Conservation (phyloP, 2,329 filamentous ascomycete genomes). For the Ophiostoma novo-ulmi region DNA sequence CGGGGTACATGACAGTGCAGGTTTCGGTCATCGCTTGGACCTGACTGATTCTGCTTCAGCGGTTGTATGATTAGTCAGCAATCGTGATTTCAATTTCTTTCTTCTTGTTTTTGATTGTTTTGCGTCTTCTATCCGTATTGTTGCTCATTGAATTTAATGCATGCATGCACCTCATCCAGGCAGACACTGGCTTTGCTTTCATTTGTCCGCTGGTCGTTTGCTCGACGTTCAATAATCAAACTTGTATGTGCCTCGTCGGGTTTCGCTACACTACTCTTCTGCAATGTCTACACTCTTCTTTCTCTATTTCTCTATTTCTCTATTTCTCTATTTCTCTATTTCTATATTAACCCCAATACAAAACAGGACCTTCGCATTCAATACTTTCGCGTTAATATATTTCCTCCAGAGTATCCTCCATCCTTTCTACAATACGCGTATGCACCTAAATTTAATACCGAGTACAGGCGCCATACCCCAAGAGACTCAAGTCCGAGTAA, state of each 20-base stretch:
- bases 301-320: not conserved
- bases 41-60: not conserved
- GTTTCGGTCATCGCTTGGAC: constrained; percentile 5
- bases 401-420: no score
- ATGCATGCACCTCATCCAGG: not conserved
- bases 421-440: no score
- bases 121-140: not conserved
- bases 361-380: no score
- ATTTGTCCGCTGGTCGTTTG: not conserved
- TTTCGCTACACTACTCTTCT: not conserved
- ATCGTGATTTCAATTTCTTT: no score
- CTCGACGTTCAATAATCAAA: not conserved
- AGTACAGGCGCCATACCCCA: no score
- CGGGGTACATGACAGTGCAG: not conserved
- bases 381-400: no score
- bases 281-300: not conserved
- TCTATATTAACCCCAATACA: not conserved
- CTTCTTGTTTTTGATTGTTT: not conserved
- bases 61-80: not conserved
- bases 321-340: not conserved
- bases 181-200: not conserved
- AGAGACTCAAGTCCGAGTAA: no score
- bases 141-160: not conserved
- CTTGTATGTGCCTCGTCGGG: not conserved
- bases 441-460: no score